Evolutionary conservation across 495 filamentous ascomycete species (phyloP), one percentile per base, ranked within the genome.

Genomic region (Aspergillus taichungensis): DNA sequence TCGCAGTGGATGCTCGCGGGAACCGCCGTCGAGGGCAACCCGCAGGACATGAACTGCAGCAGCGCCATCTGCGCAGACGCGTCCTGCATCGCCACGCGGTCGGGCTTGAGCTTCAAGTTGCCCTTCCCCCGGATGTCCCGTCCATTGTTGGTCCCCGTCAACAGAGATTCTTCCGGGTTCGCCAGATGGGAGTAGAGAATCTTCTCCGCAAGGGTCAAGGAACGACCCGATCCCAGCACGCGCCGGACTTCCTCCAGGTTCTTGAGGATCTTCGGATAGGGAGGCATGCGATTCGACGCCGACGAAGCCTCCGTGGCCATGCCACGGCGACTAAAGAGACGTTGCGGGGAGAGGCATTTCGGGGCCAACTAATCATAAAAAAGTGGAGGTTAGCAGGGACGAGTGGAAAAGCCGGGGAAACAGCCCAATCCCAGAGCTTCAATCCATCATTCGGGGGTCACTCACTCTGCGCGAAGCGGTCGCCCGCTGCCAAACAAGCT

Each of bases 1-100:
- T 98, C 92, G 61, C 92, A 98, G 71, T 98, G 92, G 47, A 97
- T 97, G 64, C 88, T 95, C 30, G 92, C 91, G 10, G 92, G 92
- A 29, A 97, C 90, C n/a, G 88, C 88, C 1, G 92, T 95, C 42
- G 83, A 84, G 24, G 86, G 82, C 13, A 97, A 73, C 48, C 85
- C 86, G 61, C 92, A 97, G 14, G 88, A 87, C 91, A 98, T 98
- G 77, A 98, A 98, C 66, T 98, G 92, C 38, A 98, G 68, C 46
- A 98, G 68, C 9, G 92, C 92, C 92, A 97, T 98, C 67, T 98
- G 92, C 11, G 92, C 92, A 1, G 88, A 95, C 28, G 92, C 92
- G 76, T 98, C 92, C 64, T 98, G 92, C 92, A 97, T 97, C 36
- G 94, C 94, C 45, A 98, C 92, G 41, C 92, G 75, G 62, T 98